Evolutionary conservation across 805 yeast species (phyloP), one percentile per base, ranked within the genome.

Genomic region (Kluyveromyces wickerhamii): DNA sequence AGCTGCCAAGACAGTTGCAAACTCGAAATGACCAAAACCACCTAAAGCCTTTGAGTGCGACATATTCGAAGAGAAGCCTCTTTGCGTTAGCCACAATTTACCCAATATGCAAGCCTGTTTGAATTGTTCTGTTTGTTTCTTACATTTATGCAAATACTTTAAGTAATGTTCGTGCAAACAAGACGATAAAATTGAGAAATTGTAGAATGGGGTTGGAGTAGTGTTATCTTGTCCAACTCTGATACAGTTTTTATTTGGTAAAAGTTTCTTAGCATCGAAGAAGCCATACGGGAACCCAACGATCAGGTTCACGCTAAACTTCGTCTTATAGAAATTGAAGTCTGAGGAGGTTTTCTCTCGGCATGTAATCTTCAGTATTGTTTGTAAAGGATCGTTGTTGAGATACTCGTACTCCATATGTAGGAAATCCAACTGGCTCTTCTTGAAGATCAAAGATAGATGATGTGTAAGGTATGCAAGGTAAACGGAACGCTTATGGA

Each of bases 21-120:
- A 87, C 61, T 92, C 97, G 55, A 86, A 86, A 47, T 80, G 83
- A 9, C 97, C 97, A 57, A 92, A 89, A 0, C 97, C 97, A 29
- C 74, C 74, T 14, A 57, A 35, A 2, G 54, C 42, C 3, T 62
- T 62, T 21, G 84, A 83, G 27, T 71, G 66, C 12, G 72, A 65
- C 21, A 79, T 53, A 11, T 71, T 59, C 0, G 94, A 75, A 8
- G 73, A 67, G 39, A 86, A 74, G 0, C 94, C 95, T 44, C 95
- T 71, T 60, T 92, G 97, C 32, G 74, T 70, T 27, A 92, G 67
- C 98, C 98, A 92, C 36, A 92, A 62, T 42, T 88, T 71, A 3
- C 96, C 96, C 34, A 92, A 66, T 6, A 79, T 72, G 43, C 87
- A 77, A 2, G 98, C 96, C 47, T 88, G 95, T 43, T 74, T 74